These are phyloP conservation scores for Truncatella angustata DNA, from an alignment of 2,329 filamentous ascomycete species.

Conservation along the genomic window DNA sequence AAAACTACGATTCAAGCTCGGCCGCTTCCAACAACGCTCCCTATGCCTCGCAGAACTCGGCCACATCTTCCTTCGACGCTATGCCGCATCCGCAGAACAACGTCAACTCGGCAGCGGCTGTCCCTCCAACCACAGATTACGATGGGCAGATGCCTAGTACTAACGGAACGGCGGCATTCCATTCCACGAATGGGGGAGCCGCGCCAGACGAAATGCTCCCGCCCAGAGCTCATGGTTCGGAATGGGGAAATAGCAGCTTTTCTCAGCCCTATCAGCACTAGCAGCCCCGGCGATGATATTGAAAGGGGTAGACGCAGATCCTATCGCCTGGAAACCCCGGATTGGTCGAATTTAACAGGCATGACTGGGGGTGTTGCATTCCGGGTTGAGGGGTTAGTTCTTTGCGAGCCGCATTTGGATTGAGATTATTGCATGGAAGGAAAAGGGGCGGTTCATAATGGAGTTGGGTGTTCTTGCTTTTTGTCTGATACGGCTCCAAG, in stretches of 20 bases:
- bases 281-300: background rate
- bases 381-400: background rate
- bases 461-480: background rate
- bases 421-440: background rate
- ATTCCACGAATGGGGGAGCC: background rate
- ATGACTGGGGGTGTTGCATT: background rate
- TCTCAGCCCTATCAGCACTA: background rate
- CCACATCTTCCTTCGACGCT: background rate
- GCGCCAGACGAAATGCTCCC: slow-evolving; percentile 1
- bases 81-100: slow-evolving; percentile 1
- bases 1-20: slow-evolving; percentile 7
- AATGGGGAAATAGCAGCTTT: slow-evolving; percentile 1
- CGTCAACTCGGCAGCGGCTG: background rate
- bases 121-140: background rate
- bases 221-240: background rate
- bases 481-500: background rate
- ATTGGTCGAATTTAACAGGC: no score
- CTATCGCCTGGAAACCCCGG: no score
- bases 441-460: background rate
- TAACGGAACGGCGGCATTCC: slow-evolving; percentile 1
- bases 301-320: background rate
- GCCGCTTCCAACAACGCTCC: background rate
- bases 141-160: background rate
- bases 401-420: background rate
- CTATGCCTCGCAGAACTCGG: background rate